A percentile compares a stretch with the other conserved stretches of the same genome.
Evolutionary conservation across 371 early-diverging fungal genomes (phyloP).

Genomic region (Mortierella sp.): DNA sequence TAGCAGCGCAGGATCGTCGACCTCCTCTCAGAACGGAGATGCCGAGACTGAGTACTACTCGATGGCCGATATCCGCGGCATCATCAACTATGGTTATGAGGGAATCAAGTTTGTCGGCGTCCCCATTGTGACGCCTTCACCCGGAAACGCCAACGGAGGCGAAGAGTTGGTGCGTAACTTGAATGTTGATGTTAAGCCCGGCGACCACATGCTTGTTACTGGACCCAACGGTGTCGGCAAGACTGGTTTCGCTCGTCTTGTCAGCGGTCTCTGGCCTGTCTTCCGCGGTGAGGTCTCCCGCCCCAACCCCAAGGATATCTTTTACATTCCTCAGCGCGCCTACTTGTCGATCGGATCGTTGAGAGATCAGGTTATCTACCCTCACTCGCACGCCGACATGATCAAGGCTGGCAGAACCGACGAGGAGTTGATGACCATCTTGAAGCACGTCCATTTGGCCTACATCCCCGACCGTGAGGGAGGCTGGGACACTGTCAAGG

Average conservation of each 20-base stretch:
- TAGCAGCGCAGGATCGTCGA: slow-evolving; percentile 9
- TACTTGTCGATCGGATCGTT: slow-evolving; percentile 89
- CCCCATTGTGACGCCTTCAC: slow-evolving; percentile 78
- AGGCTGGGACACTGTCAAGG: slow-evolving; percentile 89
- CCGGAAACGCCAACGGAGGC: slow-evolving; percentile 72
- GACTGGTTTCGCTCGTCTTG: slow-evolving; percentile 83
- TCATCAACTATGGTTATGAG: slow-evolving; percentile 60
- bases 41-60: slow-evolving; percentile 45
- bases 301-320: slow-evolving; percentile 76
- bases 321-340: slow-evolving; percentile 93
- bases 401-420: slow-evolving; percentile 79
- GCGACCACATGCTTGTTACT: slow-evolving; percentile 78
- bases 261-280: slow-evolving; percentile 91
- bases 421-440: slow-evolving; percentile 78
- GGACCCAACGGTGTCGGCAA: slow-evolving; percentile 91
- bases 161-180: slow-evolving; percentile 74
- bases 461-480: slow-evolving; percentile 87
- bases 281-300: slow-evolving; percentile 81
- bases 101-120: slow-evolving; percentile 74
- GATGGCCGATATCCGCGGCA: slow-evolving; percentile 69
- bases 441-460: slow-evolving; percentile 79
- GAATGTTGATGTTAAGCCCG: slow-evolving; percentile 71
- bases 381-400: slow-evolving; percentile 87
- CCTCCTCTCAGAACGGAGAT: slow-evolving; percentile 20
- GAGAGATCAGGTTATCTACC: slow-evolving; percentile 92